A percentile compares a stretch with the other conserved stretches of the same genome.
Evolutionary conservation across 371 early-diverging fungal genomes (phyloP).

Genomic region (Actinomortierella ambigua): DNA sequence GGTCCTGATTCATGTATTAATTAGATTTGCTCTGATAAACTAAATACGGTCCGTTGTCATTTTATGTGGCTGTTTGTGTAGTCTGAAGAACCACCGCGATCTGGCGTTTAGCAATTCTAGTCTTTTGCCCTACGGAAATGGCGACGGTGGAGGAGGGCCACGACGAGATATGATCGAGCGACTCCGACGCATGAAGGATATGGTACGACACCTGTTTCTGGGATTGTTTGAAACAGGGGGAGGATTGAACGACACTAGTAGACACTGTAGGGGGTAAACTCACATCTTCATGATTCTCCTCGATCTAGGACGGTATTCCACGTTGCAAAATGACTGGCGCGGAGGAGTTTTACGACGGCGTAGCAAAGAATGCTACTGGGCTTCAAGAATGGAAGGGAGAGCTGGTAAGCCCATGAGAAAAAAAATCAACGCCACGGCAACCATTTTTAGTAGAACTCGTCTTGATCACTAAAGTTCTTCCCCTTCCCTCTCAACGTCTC

Average conservation of each 20-base stretch:
- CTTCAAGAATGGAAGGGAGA: conserved; percentile 93
- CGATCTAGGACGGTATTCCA: conserved; percentile 72
- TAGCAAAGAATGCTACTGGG: conserved; percentile 68
- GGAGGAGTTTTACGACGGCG: conserved; percentile 75
- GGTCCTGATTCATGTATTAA: too few species aligned
- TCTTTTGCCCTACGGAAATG: conserved; percentile 90
- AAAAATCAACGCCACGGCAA: too few species aligned
- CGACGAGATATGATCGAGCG: conserved; percentile 87
- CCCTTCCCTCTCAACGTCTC: neutral
- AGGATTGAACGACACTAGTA: neutral
- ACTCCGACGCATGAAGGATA: conserved; percentile 70
- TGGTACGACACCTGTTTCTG: conserved; percentile 46
- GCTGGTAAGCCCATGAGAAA: conserved; percentile 61
- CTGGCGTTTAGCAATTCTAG: conserved; percentile 81
- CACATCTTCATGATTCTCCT: neutral
- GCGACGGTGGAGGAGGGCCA: conserved; percentile 98
- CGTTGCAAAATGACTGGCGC: conserved; percentile 77
- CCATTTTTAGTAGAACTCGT: too few species aligned
- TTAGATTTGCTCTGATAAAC: conserved; percentile 5
- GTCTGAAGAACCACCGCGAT: conserved; percentile 84
- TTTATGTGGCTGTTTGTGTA: conserved; percentile 13
- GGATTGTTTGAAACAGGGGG: neutral
- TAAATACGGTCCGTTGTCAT: neutral
- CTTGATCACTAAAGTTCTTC: too few species aligned
- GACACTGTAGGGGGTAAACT: neutral